Evolutionary conservation across 2,329 filamentous ascomycete species (phyloP), one percentile per base, ranked within the genome.

Genomic region (Xylariaceae sp.): DNA sequence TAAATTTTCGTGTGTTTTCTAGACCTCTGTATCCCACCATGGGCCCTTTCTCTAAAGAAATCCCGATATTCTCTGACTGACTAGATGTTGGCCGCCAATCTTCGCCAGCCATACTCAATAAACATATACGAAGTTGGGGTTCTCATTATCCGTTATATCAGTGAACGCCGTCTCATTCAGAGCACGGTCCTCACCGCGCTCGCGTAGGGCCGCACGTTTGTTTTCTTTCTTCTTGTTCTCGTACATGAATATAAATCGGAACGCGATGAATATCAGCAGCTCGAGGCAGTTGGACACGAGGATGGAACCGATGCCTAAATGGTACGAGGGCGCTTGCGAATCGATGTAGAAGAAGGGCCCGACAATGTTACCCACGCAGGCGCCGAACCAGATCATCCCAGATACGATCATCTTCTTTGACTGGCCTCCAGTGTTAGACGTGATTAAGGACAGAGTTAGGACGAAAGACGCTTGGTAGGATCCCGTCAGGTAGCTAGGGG

Each of bases 401-500:
- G 79, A 79, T n/a, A 73, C 74, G 32, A 78, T 69, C 2, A 80
- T 74, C 53, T 81, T 78, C 52, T 79, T 79, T 1, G 74, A 78
- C 41, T 78, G 73, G 0, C 74, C 74, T 2, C 69, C 65, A 4
- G 67, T 73, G 41, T 69, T 70, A 3, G 67, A 67, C 40, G 67
- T 67, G 36, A 50, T 49, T 3, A 57, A 42, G 2, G 53, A 55
- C 9, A 71, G 63, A 48, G 71, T 65, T 48, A 67, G 65, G 24
- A 74, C 70, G 48, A 76, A 77, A 0, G 74, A 68, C 0, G 74
- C 74, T 50, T 75, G 74, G 48, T 77, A 76, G 0, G 72, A 70
- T 0, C 74, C 74, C 0, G 74, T 78, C 3, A 79, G 59, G 45
- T 78, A 75, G 51, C 78, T 78, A 50, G 70, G n/a, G n/a, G n/a